Base-by-base conservation (phyloP, 1,139 yeast genomes). In the Yamadazyma mexicana region DNA sequence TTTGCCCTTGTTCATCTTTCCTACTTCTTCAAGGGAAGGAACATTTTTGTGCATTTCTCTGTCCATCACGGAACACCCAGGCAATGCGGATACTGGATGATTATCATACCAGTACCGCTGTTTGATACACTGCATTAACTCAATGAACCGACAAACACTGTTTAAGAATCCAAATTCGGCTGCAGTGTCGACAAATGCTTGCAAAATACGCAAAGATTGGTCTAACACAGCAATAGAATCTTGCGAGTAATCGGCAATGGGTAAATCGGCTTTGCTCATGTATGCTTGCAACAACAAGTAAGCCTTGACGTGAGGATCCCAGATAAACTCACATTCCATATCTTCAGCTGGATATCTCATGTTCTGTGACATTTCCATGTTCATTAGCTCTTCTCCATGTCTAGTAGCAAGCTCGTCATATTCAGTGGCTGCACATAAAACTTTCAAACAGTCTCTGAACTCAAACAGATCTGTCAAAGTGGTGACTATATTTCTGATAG, bases 231-330 rank as follows among this genome's bases (percentile, higher is more conserved):
- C 84, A 16, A 89, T 80, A 0, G 96, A 89, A 62, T 92, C 99
- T 56, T 92, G 98, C 11, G 87, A 73, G 58, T 94, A 94, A 69
- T 92, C 99, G 1, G 96, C 94, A 55, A 94, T 87, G 1, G 98
- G 98, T 37, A 92, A 67, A 46, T 87, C 95, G 10, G 86, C 75
- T 42, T 96, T 71, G 43, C 85, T 77, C 77, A 94, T 78, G 54
- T 79, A 88, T 0, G 98, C 97, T 60, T 94, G 98, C 11, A 92
- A 59, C 44, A 92, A 72, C 49, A 92, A 69, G 55, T 79, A 92
- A 0, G 96, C 83, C 58, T 92, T 92, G 48, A 92, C 91, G 60
- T 92, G 98, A 2, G 98, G 98, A 61, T 92, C 96, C 85, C 96
- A 89, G 60, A 89, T 83, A 46, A 83, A 84, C 47, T 81, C 81